Evolutionary conservation across 2,329 filamentous ascomycete genomes (phyloP).

Genomic region (Colletotrichum euphorbiae): DNA sequence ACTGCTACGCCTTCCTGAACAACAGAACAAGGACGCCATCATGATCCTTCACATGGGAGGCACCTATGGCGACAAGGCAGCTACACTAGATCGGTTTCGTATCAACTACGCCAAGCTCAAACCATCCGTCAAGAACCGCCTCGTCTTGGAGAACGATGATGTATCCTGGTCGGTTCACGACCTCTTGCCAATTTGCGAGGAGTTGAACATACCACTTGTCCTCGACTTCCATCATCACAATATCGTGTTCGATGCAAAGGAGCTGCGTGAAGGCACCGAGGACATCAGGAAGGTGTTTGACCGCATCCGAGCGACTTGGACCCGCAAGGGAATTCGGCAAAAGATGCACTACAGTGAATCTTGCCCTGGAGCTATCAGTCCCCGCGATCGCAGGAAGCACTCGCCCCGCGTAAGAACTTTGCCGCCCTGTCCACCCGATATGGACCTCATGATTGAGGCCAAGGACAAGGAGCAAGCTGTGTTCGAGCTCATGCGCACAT

Average conservation of each 20-base stretch:
- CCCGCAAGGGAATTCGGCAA: slow-evolving; percentile 83
- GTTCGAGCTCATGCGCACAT: slow-evolving; percentile 91
- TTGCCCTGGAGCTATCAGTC: slow-evolving; percentile 79
- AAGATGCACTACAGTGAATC: slow-evolving; percentile 98
- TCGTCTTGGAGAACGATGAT: slow-evolving; percentile 96
- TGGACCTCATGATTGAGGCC: slow-evolving; percentile 99
- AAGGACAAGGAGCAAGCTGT: slow-evolving; percentile 98
- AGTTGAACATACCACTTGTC: slow-evolving; percentile 92
- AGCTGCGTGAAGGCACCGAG: slow-evolving; percentile 84
- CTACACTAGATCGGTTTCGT: slow-evolving; percentile 82
- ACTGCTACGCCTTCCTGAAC: slow-evolving; percentile 79
- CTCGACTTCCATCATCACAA: slow-evolving; percentile 97
- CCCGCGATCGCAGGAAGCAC: slow-evolving; percentile 84
- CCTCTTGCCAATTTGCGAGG: slow-evolving; percentile 88
- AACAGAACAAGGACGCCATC: slow-evolving; percentile 85
- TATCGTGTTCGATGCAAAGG: slow-evolving; percentile 81
- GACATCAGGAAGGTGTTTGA: slow-evolving; percentile 82
- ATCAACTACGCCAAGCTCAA: slow-evolving; percentile 77
- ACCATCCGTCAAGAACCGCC: slow-evolving; percentile 77
- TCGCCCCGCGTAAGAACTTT: slow-evolving; percentile 81
- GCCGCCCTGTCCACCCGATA: slow-evolving; percentile 83
- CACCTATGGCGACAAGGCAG: slow-evolving; percentile 85
- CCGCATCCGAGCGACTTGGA: slow-evolving; percentile 87
- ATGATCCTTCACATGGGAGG: slow-evolving; percentile 97
- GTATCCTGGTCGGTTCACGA: slow-evolving; percentile 94